Percentiles rank a stretch among this genome's conserved stretches.
These are phyloP conservation scores for Marchantia paleacea DNA, from an alignment of 225 moss, liverwort and hornwort genomes.

Conservation along the genomic window DNA sequence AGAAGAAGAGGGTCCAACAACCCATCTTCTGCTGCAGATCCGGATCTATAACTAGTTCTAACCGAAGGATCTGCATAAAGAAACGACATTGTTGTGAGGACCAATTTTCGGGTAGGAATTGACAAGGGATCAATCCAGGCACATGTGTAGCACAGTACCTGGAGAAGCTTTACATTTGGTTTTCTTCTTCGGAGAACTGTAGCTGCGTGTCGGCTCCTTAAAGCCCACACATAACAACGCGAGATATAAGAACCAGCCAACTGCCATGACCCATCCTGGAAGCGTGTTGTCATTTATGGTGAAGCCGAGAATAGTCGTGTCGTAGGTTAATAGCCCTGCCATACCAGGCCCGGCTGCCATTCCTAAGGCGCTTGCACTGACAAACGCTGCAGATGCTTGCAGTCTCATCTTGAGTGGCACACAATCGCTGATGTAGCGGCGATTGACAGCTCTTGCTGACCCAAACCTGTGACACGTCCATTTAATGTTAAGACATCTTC, in stretches of 20 bases:
- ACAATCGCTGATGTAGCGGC: slow-evolving; percentile 83
- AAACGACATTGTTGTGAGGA: background rate
- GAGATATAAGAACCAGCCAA: slow-evolving; percentile 66
- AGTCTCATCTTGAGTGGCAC: slow-evolving; percentile 59
- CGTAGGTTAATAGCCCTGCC: slow-evolving; percentile 57
- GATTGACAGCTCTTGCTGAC: slow-evolving; percentile 78
- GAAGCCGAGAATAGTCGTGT: slow-evolving; percentile 55
- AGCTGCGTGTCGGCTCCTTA: slow-evolving; percentile 59
- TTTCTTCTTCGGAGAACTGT: slow-evolving; percentile 9
- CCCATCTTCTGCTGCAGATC: slow-evolving; percentile 32
- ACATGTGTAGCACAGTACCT: slow-evolving; percentile 33
- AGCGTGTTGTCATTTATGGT: slow-evolving; percentile 80
- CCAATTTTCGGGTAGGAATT: background rate
- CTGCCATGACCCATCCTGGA: slow-evolving; percentile 89
- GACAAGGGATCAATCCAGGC: background rate
- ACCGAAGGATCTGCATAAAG: slow-evolving; percentile 11
- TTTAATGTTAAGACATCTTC: background rate
- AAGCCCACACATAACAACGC: slow-evolving; percentile 53
- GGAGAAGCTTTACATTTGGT: slow-evolving; percentile 32
- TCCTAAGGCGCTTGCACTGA: slow-evolving; percentile 82
- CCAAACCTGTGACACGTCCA: slow-evolving; percentile 51
- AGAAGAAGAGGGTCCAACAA: slow-evolving; percentile 61
- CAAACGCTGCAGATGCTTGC: slow-evolving; percentile 82
- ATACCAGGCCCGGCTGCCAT: slow-evolving; percentile 87
- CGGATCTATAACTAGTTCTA: slow-evolving; percentile 11